These are phyloP conservation scores for Phytomonas sp. DNA, from an alignment of 208 protist species.

Conservation along the genomic window DNA sequence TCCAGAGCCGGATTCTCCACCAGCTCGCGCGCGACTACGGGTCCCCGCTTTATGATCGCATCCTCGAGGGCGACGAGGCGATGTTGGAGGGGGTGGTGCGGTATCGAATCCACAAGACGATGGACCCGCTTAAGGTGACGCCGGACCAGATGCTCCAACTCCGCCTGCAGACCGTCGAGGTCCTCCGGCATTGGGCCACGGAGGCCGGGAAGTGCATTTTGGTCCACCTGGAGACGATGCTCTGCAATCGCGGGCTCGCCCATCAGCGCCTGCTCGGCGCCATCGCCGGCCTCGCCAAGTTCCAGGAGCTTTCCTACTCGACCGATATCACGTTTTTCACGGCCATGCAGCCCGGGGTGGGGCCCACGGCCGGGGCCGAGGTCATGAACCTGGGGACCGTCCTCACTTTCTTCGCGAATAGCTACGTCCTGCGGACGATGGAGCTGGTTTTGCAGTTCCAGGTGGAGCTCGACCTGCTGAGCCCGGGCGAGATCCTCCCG, in stretches of 20 bases:
- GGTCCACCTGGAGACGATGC: conserved; percentile 70
- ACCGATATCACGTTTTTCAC: conserved; percentile 68
- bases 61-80: conserved; percentile 60
- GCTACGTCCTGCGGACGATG: conserved; percentile 61
- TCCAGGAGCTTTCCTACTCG: conserved; percentile 67
- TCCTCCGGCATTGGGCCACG: conserved; percentile 44
- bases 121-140: conserved; percentile 54
- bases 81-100: conserved; percentile 60
- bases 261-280: conserved; percentile 73
- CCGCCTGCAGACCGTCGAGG: conserved; percentile 58
- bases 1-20: conserved; percentile 50
- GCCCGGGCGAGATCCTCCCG: conserved; percentile 58
- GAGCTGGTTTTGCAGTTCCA: conserved; percentile 57
- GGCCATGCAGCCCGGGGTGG: conserved; percentile 31
- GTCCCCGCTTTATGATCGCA: conserved; percentile 61
- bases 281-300: conserved; percentile 36
- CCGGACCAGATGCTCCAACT: conserved; percentile 36
- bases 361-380: conserved; percentile 38
- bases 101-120: conserved; percentile 73
- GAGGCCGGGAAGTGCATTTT: conserved; percentile 67
- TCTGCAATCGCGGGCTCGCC: conserved; percentile 78
- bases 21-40: conserved; percentile 51
- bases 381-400: conserved; percentile 38
- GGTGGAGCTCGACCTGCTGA: conserved; percentile 70
- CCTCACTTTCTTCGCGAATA: conserved; percentile 63